Percentiles rank a stretch among this genome's conserved stretches.
phyloP scores from a whole-genome alignment of 805 yeast species.

The Kuraishia molischiana region DNA sequence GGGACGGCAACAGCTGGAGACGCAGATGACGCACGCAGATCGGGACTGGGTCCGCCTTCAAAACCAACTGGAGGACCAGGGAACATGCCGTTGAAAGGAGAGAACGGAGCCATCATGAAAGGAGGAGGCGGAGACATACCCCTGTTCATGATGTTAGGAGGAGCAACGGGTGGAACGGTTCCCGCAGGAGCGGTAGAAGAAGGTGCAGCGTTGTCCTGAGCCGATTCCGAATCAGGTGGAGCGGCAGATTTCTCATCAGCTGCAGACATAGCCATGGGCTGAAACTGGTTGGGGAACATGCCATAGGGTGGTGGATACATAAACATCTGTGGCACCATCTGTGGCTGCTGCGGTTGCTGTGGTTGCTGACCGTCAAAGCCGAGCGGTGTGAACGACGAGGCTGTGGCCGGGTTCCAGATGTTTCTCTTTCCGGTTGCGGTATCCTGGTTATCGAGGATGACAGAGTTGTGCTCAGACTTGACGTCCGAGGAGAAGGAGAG shows the following conservation, averaged over 20 bases:
- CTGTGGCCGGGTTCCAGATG: constrained; percentile 63
- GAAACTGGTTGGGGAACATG: background rate
- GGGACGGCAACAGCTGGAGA: constrained; percentile 3
- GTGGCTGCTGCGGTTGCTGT: background rate
- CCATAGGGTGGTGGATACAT: constrained; percentile 5
- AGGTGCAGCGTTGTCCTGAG: background rate
- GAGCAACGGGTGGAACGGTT: background rate
- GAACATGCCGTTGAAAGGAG: constrained; percentile 29
- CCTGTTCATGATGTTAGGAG: constrained; percentile 14
- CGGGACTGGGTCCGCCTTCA: constrained; percentile 6
- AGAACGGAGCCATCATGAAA: constrained; percentile 40
- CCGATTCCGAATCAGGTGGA: background rate
- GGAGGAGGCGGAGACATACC: constrained; percentile 12
- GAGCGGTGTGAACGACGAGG: constrained; percentile 47
- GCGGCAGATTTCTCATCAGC: background rate
- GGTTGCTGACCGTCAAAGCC: constrained; percentile 8
- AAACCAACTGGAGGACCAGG: constrained; percentile 13
- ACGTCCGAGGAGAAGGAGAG: constrained; percentile 18
- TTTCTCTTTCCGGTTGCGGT: constrained; percentile 15
- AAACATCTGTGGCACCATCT: constrained; percentile 5
- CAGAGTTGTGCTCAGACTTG: constrained; percentile 24
- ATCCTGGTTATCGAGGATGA: constrained; percentile 15
- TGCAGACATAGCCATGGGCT: background rate
- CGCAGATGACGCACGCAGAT: constrained; percentile 3
- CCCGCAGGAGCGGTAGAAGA: background rate